phyloP scores from a whole-genome alignment of 495 filamentous ascomycete genomes.

The Coniosporium apollinis region DNA sequence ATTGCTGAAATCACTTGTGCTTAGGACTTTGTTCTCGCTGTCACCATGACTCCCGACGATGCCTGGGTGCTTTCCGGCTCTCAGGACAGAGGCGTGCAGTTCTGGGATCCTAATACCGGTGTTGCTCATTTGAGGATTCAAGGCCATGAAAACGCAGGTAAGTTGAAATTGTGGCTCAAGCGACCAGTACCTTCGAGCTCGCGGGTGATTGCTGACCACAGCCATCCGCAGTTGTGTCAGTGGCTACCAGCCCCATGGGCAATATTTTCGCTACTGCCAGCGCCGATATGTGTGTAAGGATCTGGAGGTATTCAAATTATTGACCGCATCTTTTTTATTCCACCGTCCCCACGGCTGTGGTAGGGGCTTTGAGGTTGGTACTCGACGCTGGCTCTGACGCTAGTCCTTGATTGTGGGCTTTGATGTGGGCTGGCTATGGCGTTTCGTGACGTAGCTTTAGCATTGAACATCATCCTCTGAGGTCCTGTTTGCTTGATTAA shows the following conservation, averaged over 20 bases:
- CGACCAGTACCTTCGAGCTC: not conserved
- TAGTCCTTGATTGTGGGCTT: no score
- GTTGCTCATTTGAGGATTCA: slow-evolving; percentile 84
- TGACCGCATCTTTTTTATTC: no score
- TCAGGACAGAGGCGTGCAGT: slow-evolving; percentile 81
- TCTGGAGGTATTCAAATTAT: no score
- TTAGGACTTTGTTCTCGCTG: slow-evolving; percentile 81
- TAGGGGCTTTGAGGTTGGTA: no score
- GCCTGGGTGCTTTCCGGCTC: slow-evolving; percentile 84
- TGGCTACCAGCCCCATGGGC: slow-evolving; percentile 67
- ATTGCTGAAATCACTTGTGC: slow-evolving; percentile 1
- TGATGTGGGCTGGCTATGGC: no score
- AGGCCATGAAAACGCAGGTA: slow-evolving; percentile 78
- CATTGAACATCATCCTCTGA: no score
- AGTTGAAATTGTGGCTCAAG: slow-evolving; percentile 16
- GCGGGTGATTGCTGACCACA: slow-evolving; percentile 10
- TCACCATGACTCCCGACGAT: slow-evolving; percentile 73
- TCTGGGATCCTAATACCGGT: slow-evolving; percentile 81
- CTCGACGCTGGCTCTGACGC: no score
- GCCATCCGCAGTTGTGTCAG: slow-evolving; percentile 86
- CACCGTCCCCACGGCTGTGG: no score
- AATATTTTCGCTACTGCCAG: slow-evolving; percentile 74
- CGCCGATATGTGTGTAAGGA: slow-evolving; percentile 79
- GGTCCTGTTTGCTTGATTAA: no score
- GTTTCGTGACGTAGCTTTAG: no score